These are phyloP conservation scores for Fusarium guadeloupense DNA, from an alignment of 2,329 filamentous ascomycete species.

Conservation along the genomic window DNA sequence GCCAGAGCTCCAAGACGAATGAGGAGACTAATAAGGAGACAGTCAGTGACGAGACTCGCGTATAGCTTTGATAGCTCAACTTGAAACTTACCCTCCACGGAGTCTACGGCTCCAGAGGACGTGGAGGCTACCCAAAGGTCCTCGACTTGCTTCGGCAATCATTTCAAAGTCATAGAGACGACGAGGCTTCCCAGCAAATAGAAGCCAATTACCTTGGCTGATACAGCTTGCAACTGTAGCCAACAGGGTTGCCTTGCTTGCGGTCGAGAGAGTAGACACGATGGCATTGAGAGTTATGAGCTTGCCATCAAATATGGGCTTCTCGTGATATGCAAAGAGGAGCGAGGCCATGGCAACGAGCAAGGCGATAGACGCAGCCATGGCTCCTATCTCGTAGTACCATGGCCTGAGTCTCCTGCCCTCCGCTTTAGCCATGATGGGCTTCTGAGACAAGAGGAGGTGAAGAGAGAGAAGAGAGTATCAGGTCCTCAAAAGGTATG, in stretches of 20 bases:
- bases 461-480: no score
- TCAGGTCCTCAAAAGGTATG: no score
- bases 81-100: constrained; percentile 6
- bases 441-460: not conserved
- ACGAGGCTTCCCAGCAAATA: constrained; percentile 12
- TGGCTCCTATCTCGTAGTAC: constrained; percentile 3
- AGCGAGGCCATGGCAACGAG: constrained; percentile 13
- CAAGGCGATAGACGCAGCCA: constrained; percentile 1
- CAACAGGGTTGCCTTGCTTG: constrained; percentile 13
- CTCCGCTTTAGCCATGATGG: not conserved
- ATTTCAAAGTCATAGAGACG: constrained; percentile 27
- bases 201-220: constrained; percentile 26
- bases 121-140: constrained; percentile 18
- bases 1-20: constrained; percentile 22
- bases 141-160: constrained; percentile 21
- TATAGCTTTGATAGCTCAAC: not conserved
- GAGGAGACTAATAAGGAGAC: not conserved
- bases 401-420: constrained; percentile 1
- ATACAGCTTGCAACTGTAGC: constrained; percentile 17
- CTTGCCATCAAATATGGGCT: constrained; percentile 18
- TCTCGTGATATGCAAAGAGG: constrained; percentile 13
- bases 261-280: constrained; percentile 21
- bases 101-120: constrained; percentile 6
- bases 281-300: constrained; percentile 24
- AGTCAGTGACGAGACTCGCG: no score